These are phyloP conservation scores for Aspergillus egyptiacus DNA, from an alignment of 495 filamentous ascomycete species.

Conservation along the genomic window DNA sequence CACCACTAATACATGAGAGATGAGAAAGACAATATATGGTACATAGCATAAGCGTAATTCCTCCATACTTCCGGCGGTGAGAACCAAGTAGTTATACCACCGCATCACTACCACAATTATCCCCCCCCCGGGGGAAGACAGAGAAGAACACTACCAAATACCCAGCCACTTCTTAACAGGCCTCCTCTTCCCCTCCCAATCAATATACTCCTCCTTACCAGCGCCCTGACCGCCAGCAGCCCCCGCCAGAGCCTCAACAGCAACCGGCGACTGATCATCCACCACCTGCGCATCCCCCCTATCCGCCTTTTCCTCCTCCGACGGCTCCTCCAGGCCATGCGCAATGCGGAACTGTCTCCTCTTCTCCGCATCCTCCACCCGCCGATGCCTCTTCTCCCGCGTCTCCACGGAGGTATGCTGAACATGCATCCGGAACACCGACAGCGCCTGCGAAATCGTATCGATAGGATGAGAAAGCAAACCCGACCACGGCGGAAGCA, in stretches of 20 bases:
- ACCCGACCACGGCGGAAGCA: constrained; percentile 58
- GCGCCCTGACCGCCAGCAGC: not conserved
- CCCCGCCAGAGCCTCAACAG: constrained; percentile 16
- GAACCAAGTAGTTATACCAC: not conserved
- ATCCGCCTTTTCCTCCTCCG: constrained; percentile 19
- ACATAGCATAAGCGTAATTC: not conserved
- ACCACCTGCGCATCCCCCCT: constrained; percentile 17
- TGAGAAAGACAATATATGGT: constrained; percentile 5
- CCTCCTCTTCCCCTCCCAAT: constrained; percentile 43
- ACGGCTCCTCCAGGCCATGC: constrained; percentile 63
- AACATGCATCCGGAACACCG: constrained; percentile 66
- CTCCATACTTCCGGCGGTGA: not conserved
- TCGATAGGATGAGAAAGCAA: constrained; percentile 58
- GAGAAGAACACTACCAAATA: constrained; percentile 50
- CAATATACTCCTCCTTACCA: constrained; percentile 26
- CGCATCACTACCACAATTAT: not conserved
- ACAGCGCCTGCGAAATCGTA: constrained; percentile 49
- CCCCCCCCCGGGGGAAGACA: too few relatives aligned
- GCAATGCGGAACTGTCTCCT: constrained; percentile 70
- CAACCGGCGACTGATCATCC: constrained; percentile 31
- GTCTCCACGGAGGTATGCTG: constrained; percentile 56
- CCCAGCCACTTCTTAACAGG: constrained; percentile 58
- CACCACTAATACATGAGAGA: constrained; percentile 12
- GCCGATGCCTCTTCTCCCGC: constrained; percentile 57
- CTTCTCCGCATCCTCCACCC: constrained; percentile 75